These are phyloP conservation scores for Boletus bicolor DNA, from an alignment of 768 basidiomycete genomes.

Conservation along the genomic window DNA sequence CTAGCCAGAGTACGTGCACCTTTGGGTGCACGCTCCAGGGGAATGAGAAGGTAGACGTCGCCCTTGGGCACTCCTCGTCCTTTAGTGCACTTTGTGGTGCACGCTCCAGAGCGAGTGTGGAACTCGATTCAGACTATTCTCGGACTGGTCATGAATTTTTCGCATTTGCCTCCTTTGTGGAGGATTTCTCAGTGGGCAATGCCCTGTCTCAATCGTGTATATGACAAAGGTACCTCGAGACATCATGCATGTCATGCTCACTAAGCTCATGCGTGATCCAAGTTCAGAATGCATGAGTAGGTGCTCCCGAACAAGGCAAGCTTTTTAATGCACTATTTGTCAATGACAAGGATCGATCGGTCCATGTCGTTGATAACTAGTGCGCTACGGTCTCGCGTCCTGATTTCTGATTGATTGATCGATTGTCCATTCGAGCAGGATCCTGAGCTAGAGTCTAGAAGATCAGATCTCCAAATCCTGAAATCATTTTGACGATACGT, in stretches of 20 bases:
- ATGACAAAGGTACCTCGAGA: no score
- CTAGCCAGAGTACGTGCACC: neutral
- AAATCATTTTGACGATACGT: no score
- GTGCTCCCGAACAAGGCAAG: neutral
- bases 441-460: no score
- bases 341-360: no score
- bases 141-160: conserved; percentile 23
- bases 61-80: conserved; percentile 7
- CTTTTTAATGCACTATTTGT: no score
- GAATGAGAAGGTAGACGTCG: conserved; percentile 17
- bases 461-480: no score
- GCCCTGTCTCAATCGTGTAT: no score
- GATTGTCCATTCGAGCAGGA: no score
- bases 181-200: neutral
- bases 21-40: conserved; percentile 11
- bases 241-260: no score
- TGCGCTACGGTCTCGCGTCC: no score
- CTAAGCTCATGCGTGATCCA: neutral
- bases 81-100: conserved; percentile 32
- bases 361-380: no score
- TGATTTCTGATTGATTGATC: no score
- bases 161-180: conserved; percentile 10
- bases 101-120: conserved; percentile 10
- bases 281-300: neutral
- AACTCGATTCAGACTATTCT: conserved; percentile 36